phyloP scores from a whole-genome alignment of 768 basidiomycete genomes.

The Mrakia hoshinonis region DNA sequence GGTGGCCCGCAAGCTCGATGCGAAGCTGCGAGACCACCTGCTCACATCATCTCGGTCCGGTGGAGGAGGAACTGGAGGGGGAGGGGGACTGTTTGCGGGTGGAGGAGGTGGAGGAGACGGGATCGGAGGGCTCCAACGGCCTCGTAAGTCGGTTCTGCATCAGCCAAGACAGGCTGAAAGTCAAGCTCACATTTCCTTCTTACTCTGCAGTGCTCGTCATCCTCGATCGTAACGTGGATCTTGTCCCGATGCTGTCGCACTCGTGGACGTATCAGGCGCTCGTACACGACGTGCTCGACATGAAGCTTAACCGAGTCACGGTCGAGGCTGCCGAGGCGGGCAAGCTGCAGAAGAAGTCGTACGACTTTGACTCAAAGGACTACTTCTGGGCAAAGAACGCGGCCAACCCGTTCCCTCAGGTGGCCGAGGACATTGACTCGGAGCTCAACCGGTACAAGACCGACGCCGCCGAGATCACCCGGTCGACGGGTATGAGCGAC shows the following conservation, averaged over 20 bases:
- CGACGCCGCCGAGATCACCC: slow-evolving; percentile 92
- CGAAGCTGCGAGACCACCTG: slow-evolving; percentile 74
- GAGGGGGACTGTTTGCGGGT: slow-evolving; percentile 56
- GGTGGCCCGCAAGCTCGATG: slow-evolving; percentile 94
- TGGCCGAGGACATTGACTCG: slow-evolving; percentile 90
- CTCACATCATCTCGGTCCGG: slow-evolving; percentile 44
- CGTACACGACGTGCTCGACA: slow-evolving; percentile 92
- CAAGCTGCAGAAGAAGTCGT: slow-evolving; percentile 60
- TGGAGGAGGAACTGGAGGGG: slow-evolving; percentile 11
- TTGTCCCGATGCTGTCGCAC: slow-evolving; percentile 86
- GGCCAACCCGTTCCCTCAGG: slow-evolving; percentile 91
- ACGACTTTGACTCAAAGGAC: slow-evolving; percentile 95
- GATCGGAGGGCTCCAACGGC: slow-evolving; percentile 75
- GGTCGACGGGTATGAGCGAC: slow-evolving; percentile 91
- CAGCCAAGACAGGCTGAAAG: neutral
- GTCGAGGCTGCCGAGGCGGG: slow-evolving; percentile 53
- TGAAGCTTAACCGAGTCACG: slow-evolving; percentile 89
- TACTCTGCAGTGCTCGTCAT: slow-evolving; percentile 67
- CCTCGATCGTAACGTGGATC: slow-evolving; percentile 86
- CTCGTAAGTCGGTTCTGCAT: slow-evolving; percentile 48
- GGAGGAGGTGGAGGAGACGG: slow-evolving; percentile 48
- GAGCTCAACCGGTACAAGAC: slow-evolving; percentile 82
- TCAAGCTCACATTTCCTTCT: slow-evolving; percentile 22
- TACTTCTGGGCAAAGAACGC: slow-evolving; percentile 99
- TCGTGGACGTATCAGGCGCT: slow-evolving; percentile 99